Conservation (phyloP, 2,329 filamentous ascomycete species). For the Tolypocladium endophyticum region DNA sequence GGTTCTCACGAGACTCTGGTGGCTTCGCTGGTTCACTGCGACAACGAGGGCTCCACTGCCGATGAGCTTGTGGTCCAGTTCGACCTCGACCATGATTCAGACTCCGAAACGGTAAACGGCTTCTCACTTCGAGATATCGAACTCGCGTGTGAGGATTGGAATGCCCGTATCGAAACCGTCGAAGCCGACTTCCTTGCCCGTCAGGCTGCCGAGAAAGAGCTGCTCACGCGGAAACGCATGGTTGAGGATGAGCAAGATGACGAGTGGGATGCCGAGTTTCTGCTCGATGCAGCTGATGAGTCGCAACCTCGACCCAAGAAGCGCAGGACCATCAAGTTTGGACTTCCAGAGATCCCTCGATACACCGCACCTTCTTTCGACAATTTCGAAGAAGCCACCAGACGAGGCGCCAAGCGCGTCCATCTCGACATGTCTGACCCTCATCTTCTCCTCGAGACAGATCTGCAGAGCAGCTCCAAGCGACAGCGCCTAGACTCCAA, state of each 20-base stretch:
- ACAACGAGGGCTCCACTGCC: constrained; percentile 24
- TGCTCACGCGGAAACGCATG: constrained; percentile 19
- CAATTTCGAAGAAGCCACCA: constrained; percentile 65
- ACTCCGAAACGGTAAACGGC: constrained; percentile 60
- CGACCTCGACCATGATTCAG: constrained; percentile 39
- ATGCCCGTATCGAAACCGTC: constrained; percentile 46
- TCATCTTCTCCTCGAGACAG: constrained; percentile 72
- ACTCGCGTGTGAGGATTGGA: constrained; percentile 81
- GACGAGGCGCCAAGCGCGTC: constrained; percentile 66
- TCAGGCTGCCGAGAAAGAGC: constrained; percentile 19
- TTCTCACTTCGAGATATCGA: constrained; percentile 72
- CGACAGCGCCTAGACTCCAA: constrained; percentile 45
- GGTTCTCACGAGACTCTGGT: constrained; percentile 41
- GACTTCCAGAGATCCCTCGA: constrained; percentile 45
- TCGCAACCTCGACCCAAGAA: constrained; percentile 49
- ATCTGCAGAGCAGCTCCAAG: constrained; percentile 52
- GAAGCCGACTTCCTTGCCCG: constrained; percentile 24
- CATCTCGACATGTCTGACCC: constrained; percentile 83
- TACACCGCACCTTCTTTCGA: constrained; percentile 65
- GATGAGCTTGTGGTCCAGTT: constrained; percentile 28
- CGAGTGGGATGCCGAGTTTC: constrained; percentile 54
- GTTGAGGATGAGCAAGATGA: constrained; percentile 36
- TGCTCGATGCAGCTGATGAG: constrained; percentile 36
- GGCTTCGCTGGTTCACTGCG: constrained; percentile 35
- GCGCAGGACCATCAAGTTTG: constrained; percentile 51